Base-by-base conservation (phyloP, 768 basidiomycete species). In the Solioccasus polychromus region DNA sequence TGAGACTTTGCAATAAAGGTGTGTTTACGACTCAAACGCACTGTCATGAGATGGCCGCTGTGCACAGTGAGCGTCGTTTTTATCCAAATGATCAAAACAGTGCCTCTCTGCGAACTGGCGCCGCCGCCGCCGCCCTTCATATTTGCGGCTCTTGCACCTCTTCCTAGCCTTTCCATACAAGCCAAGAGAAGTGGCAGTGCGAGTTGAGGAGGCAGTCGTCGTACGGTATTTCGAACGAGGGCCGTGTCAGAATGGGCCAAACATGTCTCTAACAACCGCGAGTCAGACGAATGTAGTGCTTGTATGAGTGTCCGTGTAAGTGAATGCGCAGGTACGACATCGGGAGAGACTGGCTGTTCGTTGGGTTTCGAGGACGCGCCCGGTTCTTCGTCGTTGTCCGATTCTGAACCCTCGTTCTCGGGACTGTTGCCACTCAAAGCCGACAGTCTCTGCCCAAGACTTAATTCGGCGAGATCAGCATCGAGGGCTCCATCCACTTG, bases 221-320 rank as follows among this genome's bases (percentile, higher is more conserved):
- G 78, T 32, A 99, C 83, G 2, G 95, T 96, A 60, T 92, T 89
- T 36, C 83, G 78, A 48, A 99, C 87, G 37, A 99, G 72, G 2
- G 71, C 64, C n/a, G 77, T 71, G 57, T 94, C 85, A 15, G 91
- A 87, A 66, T 97, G 89, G 1, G 80, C 72, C 24, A 95, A 69
- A 68, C 93, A 95, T 20, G 85, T 85, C 61, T 96, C 91, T 48
- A 98, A 70, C 29, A 98, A 71, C 9, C 81, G 80, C 3, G 88
- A 79, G 71, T 99, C 96, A 17, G 88, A 85, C 1, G 96, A 97
- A 64, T 99, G 96, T 22, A 99, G 70, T 0, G 96, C 95, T 69
- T 99, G 96, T 47, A 95, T 89, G 39, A 99, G 76, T 22, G 95
- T 94, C 44, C 92, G 85, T 22, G 95, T 91, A 48, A 98, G 77